Conservation (phyloP, 495 filamentous ascomycete species). For the Aspergillus biplanus region DNA sequence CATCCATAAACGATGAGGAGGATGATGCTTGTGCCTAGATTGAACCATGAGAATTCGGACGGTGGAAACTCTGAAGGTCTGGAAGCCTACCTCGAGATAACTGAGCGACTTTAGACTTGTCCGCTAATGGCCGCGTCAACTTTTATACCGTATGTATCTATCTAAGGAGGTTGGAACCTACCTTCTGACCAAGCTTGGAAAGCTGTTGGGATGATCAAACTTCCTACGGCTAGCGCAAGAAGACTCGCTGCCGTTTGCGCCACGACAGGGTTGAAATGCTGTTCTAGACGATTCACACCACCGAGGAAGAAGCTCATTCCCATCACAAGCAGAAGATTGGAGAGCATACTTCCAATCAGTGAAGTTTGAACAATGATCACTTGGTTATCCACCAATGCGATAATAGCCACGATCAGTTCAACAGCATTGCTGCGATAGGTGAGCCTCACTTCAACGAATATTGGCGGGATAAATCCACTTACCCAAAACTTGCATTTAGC, state of each 20-base stretch:
- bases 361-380: slow-evolving; percentile 92
- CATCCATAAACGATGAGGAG: slow-evolving; percentile 75
- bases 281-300: slow-evolving; percentile 76
- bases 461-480: slow-evolving; percentile 29
- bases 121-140: slow-evolving; percentile 18
- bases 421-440: slow-evolving; percentile 67
- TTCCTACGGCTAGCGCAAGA: slow-evolving; percentile 76
- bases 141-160: slow-evolving; percentile 4
- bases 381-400: slow-evolving; percentile 73
- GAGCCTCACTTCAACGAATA: slow-evolving; percentile 11
- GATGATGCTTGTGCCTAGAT: slow-evolving; percentile 67
- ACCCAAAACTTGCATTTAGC: slow-evolving; percentile 88
- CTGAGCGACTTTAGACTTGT: slow-evolving; percentile 30
- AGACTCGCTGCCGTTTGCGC: slow-evolving; percentile 88
- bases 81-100: slow-evolving; percentile 43
- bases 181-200: slow-evolving; percentile 64
- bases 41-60: not conserved
- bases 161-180: slow-evolving; percentile 19
- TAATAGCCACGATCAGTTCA: slow-evolving; percentile 87
- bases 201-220: slow-evolving; percentile 86
- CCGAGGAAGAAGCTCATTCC: slow-evolving; percentile 95
- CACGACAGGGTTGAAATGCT: slow-evolving; percentile 92
- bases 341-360: slow-evolving; percentile 86
- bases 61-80: not conserved
- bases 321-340: slow-evolving; percentile 88